Evolutionary conservation across 257 asterid genomes (phyloP).

Genomic region (Solanum stenotomum): DNA sequence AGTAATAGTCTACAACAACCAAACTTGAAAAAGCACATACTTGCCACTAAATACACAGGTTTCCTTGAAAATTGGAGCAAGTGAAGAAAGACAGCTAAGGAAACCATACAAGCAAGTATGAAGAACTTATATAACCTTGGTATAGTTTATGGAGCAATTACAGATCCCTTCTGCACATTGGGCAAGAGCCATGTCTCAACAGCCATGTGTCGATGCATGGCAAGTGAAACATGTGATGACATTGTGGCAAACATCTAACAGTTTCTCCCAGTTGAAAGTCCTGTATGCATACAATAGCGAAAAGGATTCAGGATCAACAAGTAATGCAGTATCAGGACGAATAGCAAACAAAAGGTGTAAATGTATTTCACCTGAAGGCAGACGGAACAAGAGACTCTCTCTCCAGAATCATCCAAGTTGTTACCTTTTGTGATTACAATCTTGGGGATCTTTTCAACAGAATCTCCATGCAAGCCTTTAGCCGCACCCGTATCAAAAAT

Average conservation of each 20-base stretch:
- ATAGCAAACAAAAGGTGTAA: not conserved
- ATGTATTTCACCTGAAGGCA: constrained; percentile 75
- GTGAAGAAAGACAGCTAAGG: constrained; percentile 15
- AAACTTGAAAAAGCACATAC: constrained; percentile 9
- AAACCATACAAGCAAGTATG: constrained; percentile 29
- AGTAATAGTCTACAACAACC: constrained; percentile 21
- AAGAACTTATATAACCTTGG: constrained; percentile 22
- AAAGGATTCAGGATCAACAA: not conserved
- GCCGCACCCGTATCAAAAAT: constrained; percentile 88
- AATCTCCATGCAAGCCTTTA: constrained; percentile 75
- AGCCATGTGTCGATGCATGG: constrained; percentile 96
- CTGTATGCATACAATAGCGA: constrained; percentile 14
- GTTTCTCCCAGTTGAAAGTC: constrained; percentile 90
- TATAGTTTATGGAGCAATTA: constrained; percentile 13
- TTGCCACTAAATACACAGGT: constrained; percentile 14
- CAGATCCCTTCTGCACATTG: constrained; percentile 93
- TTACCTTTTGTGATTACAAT: constrained; percentile 45
- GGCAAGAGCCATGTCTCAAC: constrained; percentile 96
- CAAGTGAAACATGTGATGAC: constrained; percentile 86
- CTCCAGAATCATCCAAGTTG: constrained; percentile 63
- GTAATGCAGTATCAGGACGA: not conserved
- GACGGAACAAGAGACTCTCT: constrained; percentile 79
- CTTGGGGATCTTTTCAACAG: constrained; percentile 81
- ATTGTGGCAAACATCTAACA: constrained; percentile 74
- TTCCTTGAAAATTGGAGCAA: constrained; percentile 13